Base-by-base conservation (phyloP, 2,329 filamentous ascomycete genomes). In the Ceratocystis papillata region DNA sequence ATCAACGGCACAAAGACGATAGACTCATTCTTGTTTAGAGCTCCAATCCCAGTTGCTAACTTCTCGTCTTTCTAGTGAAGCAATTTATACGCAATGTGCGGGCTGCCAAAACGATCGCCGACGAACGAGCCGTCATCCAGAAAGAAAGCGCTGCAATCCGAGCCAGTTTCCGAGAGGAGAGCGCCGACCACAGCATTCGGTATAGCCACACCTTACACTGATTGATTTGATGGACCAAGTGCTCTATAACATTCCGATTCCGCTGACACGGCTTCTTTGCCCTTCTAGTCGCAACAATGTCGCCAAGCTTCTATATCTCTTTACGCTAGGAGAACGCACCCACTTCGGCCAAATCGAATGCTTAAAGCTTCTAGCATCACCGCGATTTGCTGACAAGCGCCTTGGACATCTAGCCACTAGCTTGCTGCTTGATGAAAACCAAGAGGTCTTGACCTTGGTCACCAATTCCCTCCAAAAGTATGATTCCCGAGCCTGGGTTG, bases 261-360 rank as follows among this genome's bases (percentile, higher is more conserved):
- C n/a, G 22, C 65, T 66, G 60, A 66, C 65, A 64, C 50, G 8
- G 64, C 50, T 17, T 61, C 28, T 28, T 55, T 45, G 28, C n/a
- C 28, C 67, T 68, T 71, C 68, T 71, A 96, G 93, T 79, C 87
- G 94, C 75, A 99, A 99, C 81, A 99, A 99, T 83, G 94, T 99
- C 72, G 92, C 94, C 68, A 99, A 99, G 78, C 85, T 99, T 45
- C 84, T 99, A 48, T 99, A 99, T 75, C 89, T 99, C 68, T 99
- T 99, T 77, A 99, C 94, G 1, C 83, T 99, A 53, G 94, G 94
- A 70, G 94, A 99, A 78, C 85, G 94, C 73, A 99, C 94, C 67
- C 94, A 99, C 77, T 99, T 99, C 75, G 94, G 94, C 63, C 94
- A 99, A 81, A 99, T 99, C 74, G 94, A 99, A 84, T 99, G 94